Evolutionary conservation across 176 grass and related monocot species (phyloP), one percentile per base, ranked within the genome.

Genomic region (Calamus simplicifolius): DNA sequence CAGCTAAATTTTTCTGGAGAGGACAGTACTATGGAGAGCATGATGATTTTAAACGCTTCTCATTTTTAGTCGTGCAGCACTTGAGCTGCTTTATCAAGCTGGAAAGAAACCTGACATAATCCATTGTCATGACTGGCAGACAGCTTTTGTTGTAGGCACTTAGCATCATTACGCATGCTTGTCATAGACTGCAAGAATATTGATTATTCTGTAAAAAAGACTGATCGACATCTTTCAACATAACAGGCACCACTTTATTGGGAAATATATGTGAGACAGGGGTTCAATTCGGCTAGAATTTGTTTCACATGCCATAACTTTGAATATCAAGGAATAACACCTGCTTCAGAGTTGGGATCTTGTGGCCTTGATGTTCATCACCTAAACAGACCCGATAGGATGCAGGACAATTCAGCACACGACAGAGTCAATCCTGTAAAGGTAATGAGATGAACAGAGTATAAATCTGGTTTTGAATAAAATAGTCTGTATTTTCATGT

Each of bases 81-180:
- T 96, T 67, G 91, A 96, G 64, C 77, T 97, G 56, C 76, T 96
- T 59, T 61, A 87, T 52, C 70, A 85, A 70, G 62, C 81, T 52
- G 80, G 79, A 57, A 97, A 97, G 73, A 97, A 79, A 77, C 63
- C 89, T 72, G 87, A 97, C 61, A 91, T 97, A 69, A 97, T 97
- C 73, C 92, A 97, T 49, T 97, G 92, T 67, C 92, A 97, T 85
- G 92, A 97, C 59, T 97, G 92, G 92, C 92, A 87, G 73, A 97
- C 92, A 71, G 92, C 80, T 69, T 97, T 97, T 75, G 72, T 97
- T 68, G 92, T 97, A 90, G 62, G 86, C 26, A 26, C 38, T 57
- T 26, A 77, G 16, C 14, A 31, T 67, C 19, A 62, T 29, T 19
- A 69, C 4, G 28, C 55, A 48, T 70, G 52, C 57, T 28, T 19